Conservation (phyloP, 2,329 filamentous ascomycete species). For the Aspergillus candidus region DNA sequence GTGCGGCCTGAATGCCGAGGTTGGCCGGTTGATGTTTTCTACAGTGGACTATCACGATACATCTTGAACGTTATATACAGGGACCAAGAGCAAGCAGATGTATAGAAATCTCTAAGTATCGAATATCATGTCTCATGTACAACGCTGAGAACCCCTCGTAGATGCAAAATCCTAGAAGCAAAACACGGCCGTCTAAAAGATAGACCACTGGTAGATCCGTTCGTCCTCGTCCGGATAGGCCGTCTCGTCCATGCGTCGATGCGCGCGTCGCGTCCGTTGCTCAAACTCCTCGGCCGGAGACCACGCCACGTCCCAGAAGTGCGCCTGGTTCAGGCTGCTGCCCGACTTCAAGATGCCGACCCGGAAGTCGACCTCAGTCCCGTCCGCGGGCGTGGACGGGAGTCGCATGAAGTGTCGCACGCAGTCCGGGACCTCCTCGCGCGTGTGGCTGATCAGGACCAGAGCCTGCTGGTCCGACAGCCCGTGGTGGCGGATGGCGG, state of each 20-base stretch:
- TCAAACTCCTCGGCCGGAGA: slow-evolving; percentile 12
- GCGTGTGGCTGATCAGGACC: slow-evolving; percentile 85
- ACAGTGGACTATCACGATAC: too few relatives aligned
- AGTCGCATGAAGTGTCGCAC: slow-evolving; percentile 81
- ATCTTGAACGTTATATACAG: too few relatives aligned
- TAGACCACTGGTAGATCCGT: slow-evolving; percentile 13
- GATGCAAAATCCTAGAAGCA: too few relatives aligned
- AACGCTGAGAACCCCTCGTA: too few relatives aligned
- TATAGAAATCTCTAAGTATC: too few relatives aligned
- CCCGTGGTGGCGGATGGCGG: slow-evolving; percentile 40
- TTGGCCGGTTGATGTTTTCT: too few relatives aligned
- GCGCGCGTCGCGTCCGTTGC: slow-evolving; percentile 3
- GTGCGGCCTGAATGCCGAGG: too few relatives aligned
- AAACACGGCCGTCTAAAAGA: slow-evolving; percentile 6
- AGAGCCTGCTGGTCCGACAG: slow-evolving; percentile 68
- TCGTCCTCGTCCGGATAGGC: slow-evolving; percentile 7
- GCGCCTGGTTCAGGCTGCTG: slow-evolving; percentile 16
- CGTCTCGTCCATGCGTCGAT: not conserved
- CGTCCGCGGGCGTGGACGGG: slow-evolving; percentile 42
- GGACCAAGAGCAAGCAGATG: too few relatives aligned
- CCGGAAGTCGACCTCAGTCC: slow-evolving; percentile 25
- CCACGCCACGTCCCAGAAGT: slow-evolving; percentile 28
- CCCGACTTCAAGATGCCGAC: slow-evolving; percentile 21
- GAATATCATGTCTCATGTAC: too few relatives aligned
- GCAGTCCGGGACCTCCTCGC: slow-evolving; percentile 80